phyloP scores from a whole-genome alignment of 805 yeast species.

The Yarrowia sp. region DNA sequence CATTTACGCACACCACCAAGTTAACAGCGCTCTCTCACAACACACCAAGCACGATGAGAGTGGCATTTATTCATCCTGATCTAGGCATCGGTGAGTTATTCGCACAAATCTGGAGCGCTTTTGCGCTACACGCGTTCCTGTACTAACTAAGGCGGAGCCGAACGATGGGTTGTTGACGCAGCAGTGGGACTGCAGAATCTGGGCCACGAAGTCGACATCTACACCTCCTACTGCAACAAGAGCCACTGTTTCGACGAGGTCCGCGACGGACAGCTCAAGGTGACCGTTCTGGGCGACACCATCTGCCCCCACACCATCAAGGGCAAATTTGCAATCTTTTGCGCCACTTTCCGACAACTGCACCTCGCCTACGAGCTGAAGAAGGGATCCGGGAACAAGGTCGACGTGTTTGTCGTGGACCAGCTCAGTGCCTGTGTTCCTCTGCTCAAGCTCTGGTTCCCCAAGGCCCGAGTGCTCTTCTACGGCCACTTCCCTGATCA shows the following conservation, averaged over 20 bases:
- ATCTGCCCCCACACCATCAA: conserved; percentile 66
- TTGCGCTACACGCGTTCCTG: too few species aligned
- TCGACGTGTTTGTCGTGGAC: conserved; percentile 80
- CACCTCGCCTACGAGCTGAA: conserved; percentile 54
- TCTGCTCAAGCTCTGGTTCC: conserved; percentile 45
- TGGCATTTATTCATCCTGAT: conserved; percentile 94
- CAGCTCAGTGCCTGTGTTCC: conserved; percentile 87
- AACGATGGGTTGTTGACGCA: conserved; percentile 92
- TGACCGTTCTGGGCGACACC: conserved; percentile 74
- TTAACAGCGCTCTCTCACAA: background rate
- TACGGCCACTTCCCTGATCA: conserved; percentile 98
- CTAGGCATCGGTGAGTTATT: conserved; percentile 72
- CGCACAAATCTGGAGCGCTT: too few species aligned
- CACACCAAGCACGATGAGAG: conserved; percentile 41
- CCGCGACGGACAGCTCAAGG: conserved; percentile 50
- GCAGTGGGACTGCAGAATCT: conserved; percentile 78
- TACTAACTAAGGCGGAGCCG: conserved; percentile 67
- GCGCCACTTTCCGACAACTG: conserved; percentile 80
- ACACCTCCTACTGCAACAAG: conserved; percentile 87
- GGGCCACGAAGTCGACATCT: conserved; percentile 63
- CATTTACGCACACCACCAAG: background rate
- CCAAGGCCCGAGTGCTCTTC: conserved; percentile 58
- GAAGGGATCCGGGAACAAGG: conserved; percentile 46
- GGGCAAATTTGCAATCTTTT: conserved; percentile 73
- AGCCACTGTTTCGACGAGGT: conserved; percentile 91